phyloP scores from a whole-genome alignment of 2,329 filamentous ascomycete genomes.

The Claviceps fusiformis region DNA sequence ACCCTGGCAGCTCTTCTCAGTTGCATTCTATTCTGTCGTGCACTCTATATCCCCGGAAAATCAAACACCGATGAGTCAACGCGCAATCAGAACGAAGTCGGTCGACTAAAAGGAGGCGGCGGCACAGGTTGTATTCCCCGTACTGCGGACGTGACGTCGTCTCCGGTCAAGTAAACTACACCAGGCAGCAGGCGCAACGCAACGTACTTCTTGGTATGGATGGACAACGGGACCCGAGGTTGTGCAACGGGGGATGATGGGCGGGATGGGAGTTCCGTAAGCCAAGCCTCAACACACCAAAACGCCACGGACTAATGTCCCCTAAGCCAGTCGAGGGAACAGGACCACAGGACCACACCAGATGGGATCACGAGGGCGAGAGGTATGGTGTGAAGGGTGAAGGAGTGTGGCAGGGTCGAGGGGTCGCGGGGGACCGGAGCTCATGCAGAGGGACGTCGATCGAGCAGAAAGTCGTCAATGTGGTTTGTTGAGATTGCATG shows the following conservation, averaged over 20 bases:
- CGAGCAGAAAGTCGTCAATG: too few relatives aligned
- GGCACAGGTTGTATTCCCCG: not conserved
- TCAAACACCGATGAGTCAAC: not conserved
- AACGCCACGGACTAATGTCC: not conserved
- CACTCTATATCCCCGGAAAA: not conserved
- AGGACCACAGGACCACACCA: too few relatives aligned
- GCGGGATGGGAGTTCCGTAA: too few relatives aligned
- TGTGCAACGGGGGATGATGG: too few relatives aligned
- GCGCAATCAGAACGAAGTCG: not conserved
- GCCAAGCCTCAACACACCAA: not conserved
- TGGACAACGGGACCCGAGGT: not conserved
- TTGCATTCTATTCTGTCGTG: conserved; percentile 41
- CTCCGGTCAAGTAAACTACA: not conserved
- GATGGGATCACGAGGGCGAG: not conserved
- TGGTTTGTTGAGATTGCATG: not conserved
- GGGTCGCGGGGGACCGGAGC: not conserved
- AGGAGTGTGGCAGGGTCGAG: not conserved
- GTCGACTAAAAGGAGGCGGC: not conserved
- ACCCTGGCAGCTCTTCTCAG: conserved; percentile 75
- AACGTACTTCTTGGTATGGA: not conserved
- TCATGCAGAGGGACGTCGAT: too few relatives aligned
- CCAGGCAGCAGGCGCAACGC: not conserved
- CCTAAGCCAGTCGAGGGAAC: not conserved
- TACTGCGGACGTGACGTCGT: not conserved
- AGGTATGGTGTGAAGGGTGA: too few relatives aligned